These are phyloP conservation scores for Populus pruinosa DNA, from an alignment of 345 rosid genomes.

Conservation along the genomic window DNA sequence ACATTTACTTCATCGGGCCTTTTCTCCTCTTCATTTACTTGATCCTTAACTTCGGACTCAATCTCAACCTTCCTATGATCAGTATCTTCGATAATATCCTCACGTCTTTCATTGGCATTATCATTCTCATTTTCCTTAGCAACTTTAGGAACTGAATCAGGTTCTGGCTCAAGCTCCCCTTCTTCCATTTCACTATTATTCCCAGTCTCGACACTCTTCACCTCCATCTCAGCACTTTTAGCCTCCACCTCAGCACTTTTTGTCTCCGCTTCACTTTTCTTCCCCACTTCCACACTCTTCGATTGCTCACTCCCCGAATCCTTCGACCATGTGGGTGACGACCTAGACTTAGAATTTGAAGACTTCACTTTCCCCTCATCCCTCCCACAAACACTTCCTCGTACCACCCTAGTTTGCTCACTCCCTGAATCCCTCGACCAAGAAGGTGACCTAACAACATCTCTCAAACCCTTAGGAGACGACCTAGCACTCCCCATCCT, in stretches of 20 bases:
- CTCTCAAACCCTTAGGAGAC: conserved; percentile 40
- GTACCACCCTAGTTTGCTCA: conserved; percentile 28
- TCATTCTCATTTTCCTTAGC: conserved; percentile 2
- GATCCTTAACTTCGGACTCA: conserved; percentile 20
- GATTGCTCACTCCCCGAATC: conserved; percentile 81
- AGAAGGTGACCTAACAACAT: conserved; percentile 42
- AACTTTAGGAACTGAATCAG: conserved; percentile 21
- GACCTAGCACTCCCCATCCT: conserved; percentile 23
- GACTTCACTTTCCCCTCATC: conserved; percentile 36
- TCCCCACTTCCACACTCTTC: conserved; percentile 25
- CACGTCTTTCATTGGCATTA: conserved; percentile 14
- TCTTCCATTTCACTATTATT: conserved; percentile 94
- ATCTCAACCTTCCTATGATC: conserved; percentile 22
- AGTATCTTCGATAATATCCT: conserved; percentile 14
- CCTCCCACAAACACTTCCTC: conserved; percentile 26
- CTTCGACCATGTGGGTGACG: conserved; percentile 76
- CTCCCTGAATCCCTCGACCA: conserved; percentile 55
- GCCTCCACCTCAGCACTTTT: conserved; percentile 29
- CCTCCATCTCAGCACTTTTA: conserved; percentile 11
- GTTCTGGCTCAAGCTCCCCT: conserved; percentile 92
- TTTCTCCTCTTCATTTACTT: conserved; percentile 16
- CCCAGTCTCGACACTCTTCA: conserved; percentile 51
- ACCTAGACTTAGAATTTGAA: conserved; percentile 50
- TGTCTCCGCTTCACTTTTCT: conserved; percentile 30
- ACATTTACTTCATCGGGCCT: conserved; percentile 23